Base-by-base conservation (phyloP, 1,139 yeast species). In the Yamadazyma triangularis region DNA sequence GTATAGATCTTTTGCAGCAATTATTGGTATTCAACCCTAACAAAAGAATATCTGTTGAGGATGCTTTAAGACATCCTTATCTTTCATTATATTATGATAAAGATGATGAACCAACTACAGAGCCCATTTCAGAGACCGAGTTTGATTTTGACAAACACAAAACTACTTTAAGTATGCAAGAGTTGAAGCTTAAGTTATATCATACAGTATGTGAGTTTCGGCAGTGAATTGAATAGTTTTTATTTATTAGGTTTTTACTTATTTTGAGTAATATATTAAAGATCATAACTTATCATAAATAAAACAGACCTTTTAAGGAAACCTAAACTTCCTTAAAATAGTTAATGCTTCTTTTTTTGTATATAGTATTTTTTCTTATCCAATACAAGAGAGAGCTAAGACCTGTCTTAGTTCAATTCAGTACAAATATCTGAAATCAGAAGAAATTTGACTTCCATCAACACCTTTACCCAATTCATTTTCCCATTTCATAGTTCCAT, bases 41-140 rank as follows among this genome's bases (percentile, higher is more conserved):
- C 15, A 76, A 79, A 46, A 67, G 98, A 42, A 75, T 87, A 38
- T 76, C 85, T 1, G 95, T 86, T 3, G 82, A 76, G 27, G 82
- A 84, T 42, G 95, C 96, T 0, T 65, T 89, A 31, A 62, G 64
- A 34, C 97, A 91, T 53, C 94, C 95, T 1, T 91, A 88, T 56
- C 64, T 91, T 36, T 65, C 66, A 30, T 66, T 78, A 11, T 91
- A 88, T 56, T 95, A 89, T 54, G 94, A 84, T 44, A 80, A 86
- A 0, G 70, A 67, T 29, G 96, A 88, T 44, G 97, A 89, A 51
- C 96, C 95, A 0, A 63, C 61, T 3, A 86, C 91, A 2, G 65
- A 69, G 11, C 82, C 85, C 4, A 78, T 89, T 24, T 83, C 91
- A 1, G 75, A 74, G 21, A 79, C 77, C 36, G 86, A 88, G 51